Conservation (phyloP, 371 early-diverging fungal genomes). For the Syncephalastrum contaminatum region DNA sequence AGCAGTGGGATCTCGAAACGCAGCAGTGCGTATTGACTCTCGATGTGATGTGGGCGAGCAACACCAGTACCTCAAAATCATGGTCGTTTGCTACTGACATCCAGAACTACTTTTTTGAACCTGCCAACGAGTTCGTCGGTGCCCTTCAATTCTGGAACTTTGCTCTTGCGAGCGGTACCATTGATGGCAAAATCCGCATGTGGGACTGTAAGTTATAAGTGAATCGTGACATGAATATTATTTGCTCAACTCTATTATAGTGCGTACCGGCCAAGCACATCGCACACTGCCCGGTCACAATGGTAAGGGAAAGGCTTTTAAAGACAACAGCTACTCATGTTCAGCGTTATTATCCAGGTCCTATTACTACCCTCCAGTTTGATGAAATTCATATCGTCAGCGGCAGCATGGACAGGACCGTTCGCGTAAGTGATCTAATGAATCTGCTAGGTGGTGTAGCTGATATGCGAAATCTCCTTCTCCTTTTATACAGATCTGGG, state of each 20-base stretch:
- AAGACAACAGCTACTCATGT: not conserved
- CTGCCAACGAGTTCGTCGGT: conserved; percentile 61
- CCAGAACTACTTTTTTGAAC: conserved; percentile 30
- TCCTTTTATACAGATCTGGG: conserved; percentile 65
- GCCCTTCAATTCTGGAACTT: conserved; percentile 80
- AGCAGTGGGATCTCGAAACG: conserved; percentile 86
- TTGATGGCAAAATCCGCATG: conserved; percentile 84
- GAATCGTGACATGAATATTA: too few species aligned
- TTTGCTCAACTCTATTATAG: conserved; percentile 37
- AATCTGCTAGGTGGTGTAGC: not conserved
- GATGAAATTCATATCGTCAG: conserved; percentile 78
- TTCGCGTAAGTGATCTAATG: conserved; percentile 49
- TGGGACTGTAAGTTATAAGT: conserved; percentile 73
- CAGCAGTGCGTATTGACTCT: conserved; percentile 66
- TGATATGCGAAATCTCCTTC: not conserved
- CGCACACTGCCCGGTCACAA: conserved; percentile 73
- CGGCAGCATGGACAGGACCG: conserved; percentile 77
- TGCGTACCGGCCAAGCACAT: conserved; percentile 80
- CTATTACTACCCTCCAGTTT: conserved; percentile 76
- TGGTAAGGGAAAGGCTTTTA: conserved; percentile 16
- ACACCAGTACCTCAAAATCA: conserved; percentile 8
- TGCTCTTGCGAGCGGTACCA: conserved; percentile 83
- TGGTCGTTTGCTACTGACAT: too few species aligned
- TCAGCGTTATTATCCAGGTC: conserved; percentile 19
- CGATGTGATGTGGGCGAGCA: conserved; percentile 71